Base-by-base conservation (phyloP, 805 yeast species). In the Yarrowia sp. region DNA sequence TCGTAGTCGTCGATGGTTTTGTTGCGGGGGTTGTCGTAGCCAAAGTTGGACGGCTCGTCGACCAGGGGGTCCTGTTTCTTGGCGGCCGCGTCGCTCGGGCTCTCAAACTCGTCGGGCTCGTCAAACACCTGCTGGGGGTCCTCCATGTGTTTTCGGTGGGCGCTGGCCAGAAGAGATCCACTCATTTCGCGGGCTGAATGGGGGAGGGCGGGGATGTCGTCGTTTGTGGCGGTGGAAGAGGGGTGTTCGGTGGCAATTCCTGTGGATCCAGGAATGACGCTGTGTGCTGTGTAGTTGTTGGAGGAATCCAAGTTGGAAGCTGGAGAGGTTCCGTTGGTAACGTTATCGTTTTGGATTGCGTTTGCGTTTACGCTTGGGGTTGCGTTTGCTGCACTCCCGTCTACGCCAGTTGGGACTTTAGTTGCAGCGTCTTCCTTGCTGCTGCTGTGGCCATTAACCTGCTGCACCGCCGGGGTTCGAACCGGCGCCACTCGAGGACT, bases 81-180 rank as follows among this genome's bases (percentile, higher is more conserved):
- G 35, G 16, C 8, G 22, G 35, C 12, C 11, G 10, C 45, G 40
- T 43, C 46, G 48, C 15, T 11, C 11, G 58, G 56, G 56, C 32
- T 38, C 40, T 58, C 67, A 5, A 63, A 40, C 56, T 63, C 67
- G 16, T 63, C 67, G 56, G 67, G 67, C 40, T 63, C 67, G 45
- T 63, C 67, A 38, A 63, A 59, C 48, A 59, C 52, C 52, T 59
- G 65, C 50, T 56, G 63, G 7, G 65, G 65, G n/a, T 59, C 35
- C 10, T 59, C 65, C 65, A 59, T 43, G 65, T 59, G 65, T 59
- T 59, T 59, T 43, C 65, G 65, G 52, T 59, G 65, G 52, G 65
- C 65, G 19, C 52, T 32, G 15, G 65, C 65, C 65, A 59, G 52
- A 32, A 59, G 42, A 16, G 65, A 59, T n/a, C 35, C 26, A 14